These are phyloP conservation scores for Magnusiomyces paraingens DNA, from an alignment of 1,139 yeast species.

Conservation along the genomic window DNA sequence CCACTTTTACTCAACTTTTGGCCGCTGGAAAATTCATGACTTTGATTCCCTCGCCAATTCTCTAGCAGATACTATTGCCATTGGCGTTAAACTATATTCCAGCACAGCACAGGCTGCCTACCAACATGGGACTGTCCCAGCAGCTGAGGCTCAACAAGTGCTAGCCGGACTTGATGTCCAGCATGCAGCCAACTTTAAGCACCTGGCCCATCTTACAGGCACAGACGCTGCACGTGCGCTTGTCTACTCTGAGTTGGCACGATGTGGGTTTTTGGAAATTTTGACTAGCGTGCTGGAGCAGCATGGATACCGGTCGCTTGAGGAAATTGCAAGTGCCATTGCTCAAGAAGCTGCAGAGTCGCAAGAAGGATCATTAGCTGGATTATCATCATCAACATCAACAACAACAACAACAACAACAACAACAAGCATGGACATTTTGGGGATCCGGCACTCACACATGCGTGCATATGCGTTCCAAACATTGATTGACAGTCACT, in stretches of 20 bases:
- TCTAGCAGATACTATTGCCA: not conserved
- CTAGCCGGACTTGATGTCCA: not conserved
- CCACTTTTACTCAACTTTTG: not conserved
- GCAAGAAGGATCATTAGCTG: too few relatives aligned
- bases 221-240: conserved; percentile 1
- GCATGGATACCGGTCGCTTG: too few relatives aligned
- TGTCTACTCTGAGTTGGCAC: not conserved
- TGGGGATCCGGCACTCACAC: not conserved
- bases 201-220: not conserved
- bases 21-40: conserved; percentile 2
- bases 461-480: not conserved
- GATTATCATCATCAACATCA: too few relatives aligned
- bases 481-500: not conserved
- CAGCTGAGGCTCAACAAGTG: not conserved
- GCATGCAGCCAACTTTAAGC: not conserved
- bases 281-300: too few relatives aligned
- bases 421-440: too few relatives aligned
- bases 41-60: not conserved
- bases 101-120: not conserved
- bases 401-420: too few relatives aligned
- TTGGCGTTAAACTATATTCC: not conserved
- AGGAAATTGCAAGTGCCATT: too few relatives aligned
- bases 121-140: not conserved
- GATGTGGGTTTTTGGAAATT: too few relatives aligned
- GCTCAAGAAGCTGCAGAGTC: too few relatives aligned